Conservation (phyloP, 73 alveolate species). For the Diophrys appendiculata region DNA sequence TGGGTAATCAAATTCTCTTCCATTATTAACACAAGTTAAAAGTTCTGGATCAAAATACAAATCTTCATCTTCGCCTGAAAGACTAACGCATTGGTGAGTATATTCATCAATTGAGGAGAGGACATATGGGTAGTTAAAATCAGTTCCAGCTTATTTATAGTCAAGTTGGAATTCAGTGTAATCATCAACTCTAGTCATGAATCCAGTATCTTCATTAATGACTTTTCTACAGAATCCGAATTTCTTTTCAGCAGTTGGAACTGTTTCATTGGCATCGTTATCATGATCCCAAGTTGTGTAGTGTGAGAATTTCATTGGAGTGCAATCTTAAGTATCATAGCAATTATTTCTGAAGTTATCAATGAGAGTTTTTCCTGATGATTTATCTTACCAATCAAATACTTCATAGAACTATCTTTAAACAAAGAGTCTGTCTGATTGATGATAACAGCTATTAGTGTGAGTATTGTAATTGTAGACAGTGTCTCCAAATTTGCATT, state of each 20-base stretch:
- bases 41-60: neutral
- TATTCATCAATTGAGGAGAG: too few species aligned
- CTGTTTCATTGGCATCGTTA: neutral
- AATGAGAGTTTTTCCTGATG: neutral
- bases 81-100: neutral
- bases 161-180: too few species aligned
- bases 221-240: neutral
- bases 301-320: neutral
- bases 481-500: neutral
- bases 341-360: neutral
- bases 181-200: neutral
- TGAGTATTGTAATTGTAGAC: neutral
- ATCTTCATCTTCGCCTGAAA: neutral
- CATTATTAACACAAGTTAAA: neutral
- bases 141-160: neutral
- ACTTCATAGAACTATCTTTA: neutral
- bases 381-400: neutral
- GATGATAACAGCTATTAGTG: neutral
- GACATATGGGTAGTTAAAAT: neutral
- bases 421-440: neutral
- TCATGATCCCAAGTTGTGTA: neutral
- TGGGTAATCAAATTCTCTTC: neutral
- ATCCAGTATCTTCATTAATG: neutral
- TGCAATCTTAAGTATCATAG: neutral
- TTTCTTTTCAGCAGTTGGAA: neutral